Base-by-base conservation (phyloP, 2,329 filamentous ascomycete species). In the Apiospora pterosperma region DNA sequence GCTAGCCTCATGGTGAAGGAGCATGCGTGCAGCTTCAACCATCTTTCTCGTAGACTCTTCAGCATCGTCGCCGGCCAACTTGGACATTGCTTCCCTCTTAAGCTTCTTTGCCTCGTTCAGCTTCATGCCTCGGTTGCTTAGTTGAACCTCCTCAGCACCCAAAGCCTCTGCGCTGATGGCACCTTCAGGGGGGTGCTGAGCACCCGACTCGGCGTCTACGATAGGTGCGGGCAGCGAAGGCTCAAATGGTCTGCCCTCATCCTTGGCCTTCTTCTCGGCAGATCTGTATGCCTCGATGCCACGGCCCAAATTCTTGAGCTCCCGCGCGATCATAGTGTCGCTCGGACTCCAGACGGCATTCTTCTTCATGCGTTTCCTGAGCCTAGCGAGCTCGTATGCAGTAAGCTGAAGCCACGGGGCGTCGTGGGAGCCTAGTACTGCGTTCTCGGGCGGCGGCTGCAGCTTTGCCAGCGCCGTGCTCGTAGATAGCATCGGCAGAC, bases 341-440 rank as follows among this genome's bases (percentile, higher is more conserved):
- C 91, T 94, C 0, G 92, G 92, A 3, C 87, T 89, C 92, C 92
- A 96, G 5, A 92, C 89, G 0, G 92, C 90, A 72, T 96, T 96
- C 82, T 96, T 96, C 84, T 96, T 96, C 92, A 96, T 96, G 21
- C 90, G 85, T 78, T 96, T 96, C 66, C 92, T 83, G 8, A 96
- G 82, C 67, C 88, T 85, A 0, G 88, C 88, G 59, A 91, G 80
- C 73, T 91, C 88, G 67, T 86, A 90, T 19, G 83, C 80, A 7
- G 88, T 90, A 41, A 91, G 80, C 69, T 87, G 87, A 28, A 90
- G 79, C 88, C 88, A 91, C 0, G 88, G 88, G 12, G 86, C 84
- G 70, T 90, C 84, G 3, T 80, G 71, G 63, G 86, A 88, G 34
- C 88, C 88, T 16, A 84, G 77, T 1, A 85, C 80, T 1, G 85